Evolutionary conservation across 1,284 basidiomycete species (phyloP), one percentile per base, ranked within the genome.

Genomic region (Cystobasidium sp.): DNA sequence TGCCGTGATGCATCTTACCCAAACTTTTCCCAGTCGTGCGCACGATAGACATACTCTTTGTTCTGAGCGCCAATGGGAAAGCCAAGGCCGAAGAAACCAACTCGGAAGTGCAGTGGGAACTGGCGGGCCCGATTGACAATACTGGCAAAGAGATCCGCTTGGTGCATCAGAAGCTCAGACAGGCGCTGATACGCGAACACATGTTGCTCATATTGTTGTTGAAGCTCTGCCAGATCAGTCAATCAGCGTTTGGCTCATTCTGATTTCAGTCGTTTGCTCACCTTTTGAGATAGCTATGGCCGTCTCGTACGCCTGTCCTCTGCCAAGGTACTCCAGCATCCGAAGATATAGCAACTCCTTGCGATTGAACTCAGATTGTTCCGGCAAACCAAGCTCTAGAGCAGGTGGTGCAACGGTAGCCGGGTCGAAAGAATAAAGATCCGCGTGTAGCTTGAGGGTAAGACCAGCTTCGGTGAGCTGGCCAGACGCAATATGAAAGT

Each of bases 281-380:
- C 70, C 63, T 83, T 92, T 92, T 84, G 93, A 97, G 69, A 98
- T 91, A 75, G 93, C 91, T 66, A 97, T 88, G 1, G 94, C 94
- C 69, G 88, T 91, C 83, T 99, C 96, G 88, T 94, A 98, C 4
- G 96, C 94, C 80, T 96, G 94, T 1, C 95, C 96, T 83, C 94
- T 93, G 68, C 92, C 76, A 20, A 84, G 77, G 49, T 82, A 81
- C 53, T 83, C 82, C 14, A 84, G 80, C 49, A 83, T 82, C 31
- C 83, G 80, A 79, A 83, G 79, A 69, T 78, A 79, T 0, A 80
- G 75, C 18, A 77, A 68, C 76, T 98, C 96, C 81, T 97, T 97
- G 62, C 96, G 88, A 71, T 92, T 91, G 83, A 97, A 98, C 68
- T 93, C 90, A 0, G 91, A 94, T 81, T 99, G 96, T 47, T 92